A percentile compares a stretch with the other conserved stretches of the same genome.
Conservation (phyloP, 805 yeast species). For the Cephaloascus fragrans region DNA sequence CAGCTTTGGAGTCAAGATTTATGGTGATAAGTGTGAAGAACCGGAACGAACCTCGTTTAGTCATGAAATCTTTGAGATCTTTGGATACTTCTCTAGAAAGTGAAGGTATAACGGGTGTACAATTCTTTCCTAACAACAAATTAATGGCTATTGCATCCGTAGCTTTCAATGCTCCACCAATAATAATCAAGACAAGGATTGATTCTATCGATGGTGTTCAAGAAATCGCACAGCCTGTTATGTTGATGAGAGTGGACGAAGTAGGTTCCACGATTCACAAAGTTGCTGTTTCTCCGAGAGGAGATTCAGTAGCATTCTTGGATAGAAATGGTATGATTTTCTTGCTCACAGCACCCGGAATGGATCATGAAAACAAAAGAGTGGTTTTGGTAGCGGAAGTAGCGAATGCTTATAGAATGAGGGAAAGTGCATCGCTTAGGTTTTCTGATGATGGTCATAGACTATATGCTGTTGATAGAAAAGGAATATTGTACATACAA, state of each 20-base stretch:
- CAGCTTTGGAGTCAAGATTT: slow-evolving; percentile 70
- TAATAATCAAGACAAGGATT: slow-evolving; percentile 55
- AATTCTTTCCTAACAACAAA: slow-evolving; percentile 59
- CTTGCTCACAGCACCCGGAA: slow-evolving; percentile 53
- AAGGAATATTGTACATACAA: slow-evolving; percentile 67
- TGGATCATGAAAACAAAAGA: slow-evolving; percentile 45
- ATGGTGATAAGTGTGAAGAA: slow-evolving; percentile 62
- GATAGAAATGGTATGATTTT: slow-evolving; percentile 73
- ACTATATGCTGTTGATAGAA: slow-evolving; percentile 67
- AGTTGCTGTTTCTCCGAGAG: slow-evolving; percentile 71
- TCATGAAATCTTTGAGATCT: slow-evolving; percentile 58
- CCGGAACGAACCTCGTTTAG: slow-evolving; percentile 52
- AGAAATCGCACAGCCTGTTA: slow-evolving; percentile 46
- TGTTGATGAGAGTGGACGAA: slow-evolving; percentile 60
- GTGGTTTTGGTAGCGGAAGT: slow-evolving; percentile 70
- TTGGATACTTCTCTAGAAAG: slow-evolving; percentile 61
- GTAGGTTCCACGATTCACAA: slow-evolving; percentile 73
- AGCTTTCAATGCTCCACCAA: slow-evolving; percentile 58
- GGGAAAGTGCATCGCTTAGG: slow-evolving; percentile 69
- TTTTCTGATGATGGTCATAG: slow-evolving; percentile 80
- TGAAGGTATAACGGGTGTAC: slow-evolving; percentile 82
- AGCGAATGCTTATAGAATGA: slow-evolving; percentile 58
- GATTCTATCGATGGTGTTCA: slow-evolving; percentile 27
- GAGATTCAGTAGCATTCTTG: slow-evolving; percentile 75
- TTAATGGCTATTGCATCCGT: slow-evolving; percentile 45